Percentiles rank a stretch among this genome's conserved stretches.
phyloP scores from a whole-genome alignment of 345 rosid species.

The Rhodamnia argentea region DNA sequence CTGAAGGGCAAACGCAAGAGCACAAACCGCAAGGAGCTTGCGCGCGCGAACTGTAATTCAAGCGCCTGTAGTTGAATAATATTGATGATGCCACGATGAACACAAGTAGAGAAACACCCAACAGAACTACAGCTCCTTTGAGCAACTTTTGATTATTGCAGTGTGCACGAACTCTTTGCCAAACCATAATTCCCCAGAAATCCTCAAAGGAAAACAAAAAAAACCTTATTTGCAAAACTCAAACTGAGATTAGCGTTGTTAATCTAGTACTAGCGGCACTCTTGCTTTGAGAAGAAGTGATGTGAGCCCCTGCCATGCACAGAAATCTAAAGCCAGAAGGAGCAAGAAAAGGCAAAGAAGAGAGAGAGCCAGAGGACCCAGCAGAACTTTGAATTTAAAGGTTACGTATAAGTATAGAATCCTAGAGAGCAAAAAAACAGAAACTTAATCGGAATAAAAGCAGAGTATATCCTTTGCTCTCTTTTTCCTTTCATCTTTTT shows the following conservation, averaged over 20 bases:
- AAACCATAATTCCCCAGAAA: background rate
- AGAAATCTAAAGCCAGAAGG: background rate
- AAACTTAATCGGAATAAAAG: background rate
- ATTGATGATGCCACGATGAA: background rate
- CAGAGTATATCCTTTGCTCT: background rate
- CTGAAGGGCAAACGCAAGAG: background rate
- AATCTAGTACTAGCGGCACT: background rate
- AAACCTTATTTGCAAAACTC: background rate
- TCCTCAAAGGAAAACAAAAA: background rate
- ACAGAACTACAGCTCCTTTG: background rate
- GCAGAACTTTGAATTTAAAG: background rate
- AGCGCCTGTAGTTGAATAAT: background rate
- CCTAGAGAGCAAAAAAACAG: background rate
- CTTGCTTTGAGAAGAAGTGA: background rate
- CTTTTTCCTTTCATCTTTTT: background rate
- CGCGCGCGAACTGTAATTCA: background rate
- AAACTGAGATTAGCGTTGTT: background rate
- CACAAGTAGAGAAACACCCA: background rate
- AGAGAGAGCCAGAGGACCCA: background rate
- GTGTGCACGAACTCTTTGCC: background rate
- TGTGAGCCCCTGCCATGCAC: background rate
- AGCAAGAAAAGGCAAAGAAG: background rate
- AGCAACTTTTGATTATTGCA: background rate
- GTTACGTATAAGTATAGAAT: background rate
- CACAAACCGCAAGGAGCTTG: background rate